phyloP scores from a whole-genome alignment of 352 stramenopile genomes.

The Blastocystis sp. region DNA sequence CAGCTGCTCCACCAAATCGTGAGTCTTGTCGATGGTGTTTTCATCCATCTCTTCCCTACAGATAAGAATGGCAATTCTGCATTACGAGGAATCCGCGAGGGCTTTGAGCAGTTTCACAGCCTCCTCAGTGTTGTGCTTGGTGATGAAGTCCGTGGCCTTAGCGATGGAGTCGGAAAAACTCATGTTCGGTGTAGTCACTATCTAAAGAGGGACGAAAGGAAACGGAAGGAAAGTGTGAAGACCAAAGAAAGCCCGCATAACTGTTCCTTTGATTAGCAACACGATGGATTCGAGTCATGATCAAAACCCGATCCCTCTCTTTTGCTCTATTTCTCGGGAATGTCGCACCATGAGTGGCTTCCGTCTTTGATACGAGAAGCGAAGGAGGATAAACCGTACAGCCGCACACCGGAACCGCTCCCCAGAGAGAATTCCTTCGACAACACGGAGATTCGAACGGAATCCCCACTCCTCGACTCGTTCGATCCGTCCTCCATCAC shows the following conservation, averaged over 20 bases:
- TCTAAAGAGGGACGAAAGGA: too few species aligned
- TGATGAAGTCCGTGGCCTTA: neutral
- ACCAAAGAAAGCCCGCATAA: neutral
- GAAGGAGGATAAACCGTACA: neutral
- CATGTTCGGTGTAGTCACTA: neutral
- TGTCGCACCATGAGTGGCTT: neutral
- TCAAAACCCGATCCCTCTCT: neutral
- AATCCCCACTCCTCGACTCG: neutral
- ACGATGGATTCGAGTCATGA: neutral
- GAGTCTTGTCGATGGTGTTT: neutral
- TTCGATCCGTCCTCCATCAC: neutral
- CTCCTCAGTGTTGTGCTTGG: neutral
- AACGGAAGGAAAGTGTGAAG: too few species aligned
- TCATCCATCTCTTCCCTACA: conserved; percentile 55
- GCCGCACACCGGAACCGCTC: neutral
- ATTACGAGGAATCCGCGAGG: neutral
- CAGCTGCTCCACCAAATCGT: neutral
- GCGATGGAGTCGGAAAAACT: neutral
- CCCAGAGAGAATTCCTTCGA: neutral
- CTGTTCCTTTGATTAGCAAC: neutral
- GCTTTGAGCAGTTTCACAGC: neutral
- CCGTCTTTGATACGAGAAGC: neutral
- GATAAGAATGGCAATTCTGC: neutral
- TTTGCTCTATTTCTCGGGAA: neutral
- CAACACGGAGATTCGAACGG: neutral